phyloP scores from a whole-genome alignment of 2,329 filamentous ascomycete species.

The Fusarium dimerum region DNA sequence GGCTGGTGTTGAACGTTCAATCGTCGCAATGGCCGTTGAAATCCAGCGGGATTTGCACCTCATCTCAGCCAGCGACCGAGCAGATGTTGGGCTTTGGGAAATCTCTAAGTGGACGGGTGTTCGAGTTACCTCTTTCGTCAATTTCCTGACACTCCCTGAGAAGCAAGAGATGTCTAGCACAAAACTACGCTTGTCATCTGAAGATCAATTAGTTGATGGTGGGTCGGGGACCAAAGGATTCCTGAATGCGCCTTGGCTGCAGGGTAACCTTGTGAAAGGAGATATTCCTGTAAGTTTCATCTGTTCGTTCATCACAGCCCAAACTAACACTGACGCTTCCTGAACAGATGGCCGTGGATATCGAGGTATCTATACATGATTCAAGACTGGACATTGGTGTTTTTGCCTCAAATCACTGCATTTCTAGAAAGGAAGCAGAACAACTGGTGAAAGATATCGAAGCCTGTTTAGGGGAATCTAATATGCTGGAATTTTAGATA shows the following conservation, averaged over 20 bases:
- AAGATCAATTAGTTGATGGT: background rate
- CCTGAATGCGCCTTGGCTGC: constrained; percentile 8
- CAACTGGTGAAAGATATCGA: constrained; percentile 27
- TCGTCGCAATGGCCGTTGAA: constrained; percentile 54
- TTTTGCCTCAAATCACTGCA: constrained; percentile 36
- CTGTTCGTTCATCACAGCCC: too few relatives aligned
- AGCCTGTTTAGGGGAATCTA: too few relatives aligned
- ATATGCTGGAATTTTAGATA: background rate
- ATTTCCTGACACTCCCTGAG: constrained; percentile 66
- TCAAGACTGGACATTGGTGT: constrained; percentile 40
- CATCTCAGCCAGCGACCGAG: constrained; percentile 52
- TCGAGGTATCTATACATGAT: constrained; percentile 40
- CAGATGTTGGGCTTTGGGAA: constrained; percentile 68
- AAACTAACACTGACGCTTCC: constrained; percentile 6
- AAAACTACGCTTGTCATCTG: constrained; percentile 8
- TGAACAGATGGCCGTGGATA: constrained; percentile 40
- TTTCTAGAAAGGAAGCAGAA: constrained; percentile 29
- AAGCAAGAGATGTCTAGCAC: background rate
- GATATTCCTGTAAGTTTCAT: constrained; percentile 31
- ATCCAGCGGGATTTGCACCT: constrained; percentile 69
- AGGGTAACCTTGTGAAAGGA: constrained; percentile 25
- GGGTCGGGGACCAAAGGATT: background rate
- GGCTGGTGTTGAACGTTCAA: constrained; percentile 24
- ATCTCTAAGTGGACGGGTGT: constrained; percentile 75
- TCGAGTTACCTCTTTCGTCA: constrained; percentile 72